These are phyloP conservation scores for Scortechinia acanthostroma DNA, from an alignment of 2,329 filamentous ascomycete genomes.

Conservation along the genomic window DNA sequence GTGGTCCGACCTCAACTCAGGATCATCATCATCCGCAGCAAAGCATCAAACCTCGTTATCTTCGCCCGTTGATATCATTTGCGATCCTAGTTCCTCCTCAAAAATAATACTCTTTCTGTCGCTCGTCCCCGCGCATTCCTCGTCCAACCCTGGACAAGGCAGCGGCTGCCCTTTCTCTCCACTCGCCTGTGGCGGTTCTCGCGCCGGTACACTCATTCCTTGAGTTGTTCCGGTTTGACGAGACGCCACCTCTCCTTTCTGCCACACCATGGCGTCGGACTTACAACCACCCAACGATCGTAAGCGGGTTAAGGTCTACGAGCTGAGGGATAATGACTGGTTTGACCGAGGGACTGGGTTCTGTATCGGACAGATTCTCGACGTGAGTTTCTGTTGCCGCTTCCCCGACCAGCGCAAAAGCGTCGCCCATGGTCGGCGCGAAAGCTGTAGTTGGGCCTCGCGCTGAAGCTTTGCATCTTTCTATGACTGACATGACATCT, in stretches of 20 bases:
- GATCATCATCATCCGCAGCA: neutral
- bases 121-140: neutral
- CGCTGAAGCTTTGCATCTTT: too few species aligned
- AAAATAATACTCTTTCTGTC: neutral
- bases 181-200: neutral
- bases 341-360: conserved; percentile 72
- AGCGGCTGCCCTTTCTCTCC: neutral
- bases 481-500: too few species aligned
- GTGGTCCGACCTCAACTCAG: neutral
- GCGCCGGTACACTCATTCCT: neutral
- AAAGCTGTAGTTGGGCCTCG: too few species aligned
- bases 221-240: neutral
- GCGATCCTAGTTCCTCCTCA: neutral
- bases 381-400: conserved; percentile 35
- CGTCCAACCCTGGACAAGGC: neutral
- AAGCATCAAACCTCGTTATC: neutral
- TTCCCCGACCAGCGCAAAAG: too few species aligned
- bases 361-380: conserved; percentile 54
- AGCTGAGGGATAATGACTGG: conserved; percentile 74
- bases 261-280: neutral
- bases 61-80: too few species aligned
- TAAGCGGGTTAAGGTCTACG: conserved; percentile 67
- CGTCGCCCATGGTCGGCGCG: too few species aligned
- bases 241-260: conserved; percentile 1
- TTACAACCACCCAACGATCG: neutral